phyloP scores from a whole-genome alignment of 108 stramenopile genomes.

The Cyclotella choctawhatcheeana region DNA sequence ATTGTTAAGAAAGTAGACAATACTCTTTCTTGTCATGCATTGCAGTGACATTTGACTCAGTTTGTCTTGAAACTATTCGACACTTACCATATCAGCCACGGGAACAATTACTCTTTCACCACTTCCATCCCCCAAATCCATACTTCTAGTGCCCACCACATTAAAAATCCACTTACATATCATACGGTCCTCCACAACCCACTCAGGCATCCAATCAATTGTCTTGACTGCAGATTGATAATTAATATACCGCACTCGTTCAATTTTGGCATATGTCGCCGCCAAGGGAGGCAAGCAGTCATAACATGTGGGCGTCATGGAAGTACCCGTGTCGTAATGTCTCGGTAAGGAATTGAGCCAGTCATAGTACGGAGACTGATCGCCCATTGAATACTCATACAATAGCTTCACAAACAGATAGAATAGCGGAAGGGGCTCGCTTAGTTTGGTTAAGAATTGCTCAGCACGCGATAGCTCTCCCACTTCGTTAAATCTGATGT shows the following conservation, averaged over 20 bases:
- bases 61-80: background rate
- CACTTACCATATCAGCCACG: constrained; percentile 60
- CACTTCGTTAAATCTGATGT: constrained; percentile 37
- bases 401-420: constrained; percentile 51
- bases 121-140: constrained; percentile 17
- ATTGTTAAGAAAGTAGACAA: no score
- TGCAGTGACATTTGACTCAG: no score
- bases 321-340: constrained; percentile 47
- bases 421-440: constrained; percentile 29
- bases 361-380: constrained; percentile 27
- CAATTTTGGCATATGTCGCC: constrained; percentile 36
- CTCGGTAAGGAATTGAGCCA: constrained; percentile 63
- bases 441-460: constrained; percentile 20
- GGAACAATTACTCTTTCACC: constrained; percentile 56
- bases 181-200: constrained; percentile 42
- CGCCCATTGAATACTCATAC: constrained; percentile 56
- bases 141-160: constrained; percentile 36
- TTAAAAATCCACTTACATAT: constrained; percentile 41
- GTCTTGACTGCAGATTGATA: constrained; percentile 37
- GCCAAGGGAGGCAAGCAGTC: constrained; percentile 48
- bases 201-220: constrained; percentile 34
- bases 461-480: constrained; percentile 32
- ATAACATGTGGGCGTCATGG: constrained; percentile 58
- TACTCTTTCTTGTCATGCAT: no score
- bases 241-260: constrained; percentile 49